phyloP scores from a whole-genome alignment of 2,329 filamentous ascomycete species.

The Cordyceps cateniannulata region DNA sequence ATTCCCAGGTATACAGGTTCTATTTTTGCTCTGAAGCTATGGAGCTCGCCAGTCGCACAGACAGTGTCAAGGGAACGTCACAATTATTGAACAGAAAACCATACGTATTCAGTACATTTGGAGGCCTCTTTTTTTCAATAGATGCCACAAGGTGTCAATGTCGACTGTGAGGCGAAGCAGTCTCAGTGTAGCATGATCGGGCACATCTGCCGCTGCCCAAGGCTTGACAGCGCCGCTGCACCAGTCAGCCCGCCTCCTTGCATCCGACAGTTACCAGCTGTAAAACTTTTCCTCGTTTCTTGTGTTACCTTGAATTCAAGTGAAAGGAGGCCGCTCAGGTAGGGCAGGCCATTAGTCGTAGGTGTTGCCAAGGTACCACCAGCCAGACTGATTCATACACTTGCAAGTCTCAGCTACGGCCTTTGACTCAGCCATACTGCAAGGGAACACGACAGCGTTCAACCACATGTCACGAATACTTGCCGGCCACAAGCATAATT shows the following conservation, averaged over 20 bases:
- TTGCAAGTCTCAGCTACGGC: neutral
- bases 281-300: neutral
- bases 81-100: too few relatives aligned
- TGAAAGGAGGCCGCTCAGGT: neutral
- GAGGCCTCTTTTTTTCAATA: neutral
- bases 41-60: too few relatives aligned
- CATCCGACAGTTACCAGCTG: neutral
- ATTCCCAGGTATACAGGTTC: too few relatives aligned
- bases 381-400: neutral
- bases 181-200: neutral
- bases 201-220: neutral
- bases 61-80: too few relatives aligned
- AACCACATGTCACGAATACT: neutral
- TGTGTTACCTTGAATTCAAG: neutral
- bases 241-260: neutral
- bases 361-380: neutral
- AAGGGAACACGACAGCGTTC: neutral
- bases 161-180: neutral
- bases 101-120: too few relatives aligned
- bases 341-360: neutral
- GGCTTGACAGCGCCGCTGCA: neutral
- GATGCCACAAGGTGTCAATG: neutral
- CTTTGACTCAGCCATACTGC: neutral
- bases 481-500: neutral
- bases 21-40: too few relatives aligned